These are phyloP conservation scores for Pleurotus ostreatus DNA, from an alignment of 768 basidiomycete genomes.

Conservation along the genomic window DNA sequence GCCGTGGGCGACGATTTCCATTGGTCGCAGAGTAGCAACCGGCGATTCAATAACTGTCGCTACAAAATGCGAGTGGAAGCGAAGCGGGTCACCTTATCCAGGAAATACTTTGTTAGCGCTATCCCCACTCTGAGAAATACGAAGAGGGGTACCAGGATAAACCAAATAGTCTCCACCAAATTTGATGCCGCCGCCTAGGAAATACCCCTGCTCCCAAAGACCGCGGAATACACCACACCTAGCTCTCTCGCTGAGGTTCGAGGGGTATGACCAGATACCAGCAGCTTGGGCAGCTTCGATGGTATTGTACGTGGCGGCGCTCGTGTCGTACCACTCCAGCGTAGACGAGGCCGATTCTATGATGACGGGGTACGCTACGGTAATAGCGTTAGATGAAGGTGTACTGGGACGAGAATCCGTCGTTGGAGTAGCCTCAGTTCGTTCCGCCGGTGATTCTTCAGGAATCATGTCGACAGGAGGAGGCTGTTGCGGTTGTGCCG, in stretches of 20 bases:
- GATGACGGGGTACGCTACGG: conserved; percentile 46
- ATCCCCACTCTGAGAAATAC: not conserved
- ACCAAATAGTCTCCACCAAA: conserved; percentile 97
- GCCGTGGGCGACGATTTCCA: conserved; percentile 95
- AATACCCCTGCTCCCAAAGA: conserved; percentile 81
- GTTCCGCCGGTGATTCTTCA: not conserved
- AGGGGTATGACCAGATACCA: conserved; percentile 76
- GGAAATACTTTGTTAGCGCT: not conserved
- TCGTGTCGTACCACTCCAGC: conserved; percentile 65
- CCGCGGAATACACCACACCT: conserved; percentile 76
- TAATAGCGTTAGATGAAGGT: not conserved
- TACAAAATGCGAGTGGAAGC: conserved; percentile 96
- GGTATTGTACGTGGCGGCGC: conserved; percentile 42
- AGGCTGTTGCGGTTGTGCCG: conserved; percentile 9
- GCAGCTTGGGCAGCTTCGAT: conserved; percentile 59
- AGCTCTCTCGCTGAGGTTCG: conserved; percentile 61
- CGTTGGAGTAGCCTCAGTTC: not conserved
- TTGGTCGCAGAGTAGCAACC: conserved; percentile 59
- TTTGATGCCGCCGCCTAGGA: conserved; percentile 85
- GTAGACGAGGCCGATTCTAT: conserved; percentile 63
- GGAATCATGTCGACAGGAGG: conserved; percentile 8
- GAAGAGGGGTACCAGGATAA: conserved; percentile 73
- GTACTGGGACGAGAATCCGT: not conserved
- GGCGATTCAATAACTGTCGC: conserved; percentile 75
- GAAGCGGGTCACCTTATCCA: conserved; percentile 77